Conservation (phyloP, 2,329 filamentous ascomycete species). For the Botrytis porri region DNA sequence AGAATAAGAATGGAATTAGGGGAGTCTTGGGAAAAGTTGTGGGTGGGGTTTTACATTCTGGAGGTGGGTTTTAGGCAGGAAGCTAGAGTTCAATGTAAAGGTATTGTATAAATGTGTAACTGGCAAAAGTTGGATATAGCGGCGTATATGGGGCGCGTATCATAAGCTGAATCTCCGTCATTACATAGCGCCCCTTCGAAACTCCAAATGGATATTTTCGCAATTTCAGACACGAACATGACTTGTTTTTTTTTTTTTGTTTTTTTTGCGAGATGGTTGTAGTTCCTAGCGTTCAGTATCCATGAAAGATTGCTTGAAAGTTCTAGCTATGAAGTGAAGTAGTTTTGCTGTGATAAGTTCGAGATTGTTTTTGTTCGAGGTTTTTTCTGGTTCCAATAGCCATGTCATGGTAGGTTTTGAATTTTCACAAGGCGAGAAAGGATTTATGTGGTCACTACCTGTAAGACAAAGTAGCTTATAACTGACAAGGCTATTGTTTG, state of each 20-base stretch:
- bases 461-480: neutral
- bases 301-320: neutral
- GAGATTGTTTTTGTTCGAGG: neutral
- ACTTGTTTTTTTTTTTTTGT: neutral
- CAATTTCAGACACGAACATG: neutral
- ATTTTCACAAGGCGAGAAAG: neutral
- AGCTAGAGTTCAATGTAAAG: neutral
- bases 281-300: neutral
- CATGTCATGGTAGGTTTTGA: neutral
- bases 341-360: neutral
- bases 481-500: neutral
- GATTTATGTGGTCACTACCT: neutral
- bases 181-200: neutral
- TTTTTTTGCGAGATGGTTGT: neutral
- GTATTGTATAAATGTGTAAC: neutral
- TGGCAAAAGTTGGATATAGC: neutral
- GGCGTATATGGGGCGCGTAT: neutral
- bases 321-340: neutral
- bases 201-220: neutral
- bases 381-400: neutral
- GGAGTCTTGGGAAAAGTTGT: constrained; percentile 66
- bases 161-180: neutral
- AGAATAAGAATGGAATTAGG: constrained; percentile 52
- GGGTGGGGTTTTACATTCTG: constrained; percentile 3
- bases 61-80: neutral